Evolutionary conservation across 2,329 filamentous ascomycete species (phyloP), one percentile per base, ranked within the genome.

Genomic region (Ophiostoma australiae): DNA sequence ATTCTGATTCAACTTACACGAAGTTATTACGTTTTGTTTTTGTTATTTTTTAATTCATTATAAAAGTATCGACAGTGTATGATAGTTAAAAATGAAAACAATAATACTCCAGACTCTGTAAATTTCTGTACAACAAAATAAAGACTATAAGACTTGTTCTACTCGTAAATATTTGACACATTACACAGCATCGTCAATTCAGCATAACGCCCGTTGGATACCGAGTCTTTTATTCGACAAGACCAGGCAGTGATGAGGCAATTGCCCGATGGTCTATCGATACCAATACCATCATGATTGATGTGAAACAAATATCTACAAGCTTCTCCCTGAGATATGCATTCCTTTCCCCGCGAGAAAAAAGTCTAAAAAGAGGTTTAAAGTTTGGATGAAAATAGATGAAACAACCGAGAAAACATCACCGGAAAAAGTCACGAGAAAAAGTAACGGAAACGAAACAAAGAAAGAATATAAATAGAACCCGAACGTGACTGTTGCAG

Each of bases 381-480:
- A 48, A 48, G 44, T 48, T 48, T 48, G 44, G 44, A 48, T 48
- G 44, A 48, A 48, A 48, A 48, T 48, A 48, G 44, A 48, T n/a
- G 44, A 48, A 48, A 48, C 44, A 17, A 48, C 44, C 44, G 20
- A 48, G 44, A 20, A 17, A 48, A n/a, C 17, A n/a, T 48, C 44
- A 48, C 15, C 7, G 44, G 6, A 3, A 48, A n/a, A n/a, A 8
- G 20, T 48, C 44, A 48, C 44, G 44, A 48, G 17, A 48, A 48
- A 48, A 48, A 48, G 44, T n/a, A 48, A 48, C 44, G 44, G 44
- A 8, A 48, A n/a, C 39, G 17, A 48, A 48, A 48, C 20, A 20
- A 5, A n/a, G 8, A 7, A 20, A 48, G 17, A 48, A 48, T 48
- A 48, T 48, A 48, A n/a, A 48, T 41, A 41, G 39, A 48, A 6